Base-by-base conservation (phyloP, 1,284 basidiomycete species). In the Tilletia caries region DNA sequence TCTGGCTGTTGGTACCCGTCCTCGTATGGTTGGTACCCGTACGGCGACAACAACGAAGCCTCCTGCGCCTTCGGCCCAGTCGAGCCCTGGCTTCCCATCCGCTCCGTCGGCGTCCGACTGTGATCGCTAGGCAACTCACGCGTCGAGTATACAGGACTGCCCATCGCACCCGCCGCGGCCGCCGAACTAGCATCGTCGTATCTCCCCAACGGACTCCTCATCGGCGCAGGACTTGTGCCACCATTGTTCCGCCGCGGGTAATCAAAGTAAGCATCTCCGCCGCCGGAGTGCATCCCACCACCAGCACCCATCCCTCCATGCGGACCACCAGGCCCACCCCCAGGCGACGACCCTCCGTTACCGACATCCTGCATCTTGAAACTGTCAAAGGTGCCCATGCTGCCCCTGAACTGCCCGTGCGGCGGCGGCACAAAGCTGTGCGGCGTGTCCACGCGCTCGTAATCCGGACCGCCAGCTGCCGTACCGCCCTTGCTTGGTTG, bases 361-460 rank as follows among this genome's bases (percentile, higher is more conserved):
- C 69, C 48, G 64, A 77, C 71, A 65, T 80, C 77, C 50, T 76
- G 67, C 79, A 80, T 78, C 66, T 74, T 73, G 72, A 77, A 80
- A 64, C 69, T 73, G 69, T 80, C 79, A 65, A 77, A 80, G 1
- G 77, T 80, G 29, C 62, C 74, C 33, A 73, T 72, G 46, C 73
- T 76, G 25, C 72, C 75, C n/a, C 75, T 71, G 64, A 62, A 72
- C 69, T 58, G 37, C 12, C 33, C 68, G 64, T 37, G 44, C 33
- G 23, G 62, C 43, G n/a, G 37, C 54, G 48, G 41, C 15, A 71
- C 52, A 6, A 73, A 75, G 5, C 70, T 71, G 46, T 69, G 20
- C 52, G 52, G 79, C n/a, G 79, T 79, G 67, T 79, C 71, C 70
- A 80, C 79, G 25, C 75, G 74, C 75, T 75, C 76, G 75, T 80